Base-by-base conservation (phyloP, 345 rosid species). In the Crucihimalaya himalaica region DNA sequence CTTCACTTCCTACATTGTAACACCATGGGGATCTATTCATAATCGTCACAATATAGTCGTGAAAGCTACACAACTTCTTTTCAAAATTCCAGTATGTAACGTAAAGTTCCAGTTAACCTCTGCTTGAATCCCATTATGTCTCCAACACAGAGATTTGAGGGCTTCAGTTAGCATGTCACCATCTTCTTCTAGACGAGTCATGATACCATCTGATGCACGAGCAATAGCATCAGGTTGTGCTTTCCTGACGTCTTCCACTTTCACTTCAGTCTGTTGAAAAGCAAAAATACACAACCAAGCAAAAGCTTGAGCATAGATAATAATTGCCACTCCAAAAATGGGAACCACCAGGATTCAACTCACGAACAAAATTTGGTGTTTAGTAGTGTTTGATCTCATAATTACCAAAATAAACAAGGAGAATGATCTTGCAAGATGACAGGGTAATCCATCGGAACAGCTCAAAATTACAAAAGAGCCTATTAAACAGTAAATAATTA, bases 221-320 rank as follows among this genome's bases (percentile, higher is more conserved):
- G 96, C 96, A 76, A 91, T 80, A 18, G 83, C 87, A 89, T 94
- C 97, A 32, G 97, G 86, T 55, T 73, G 82, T 62, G 96, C 93
- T 71, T 77, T 86, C 75, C 82, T 81, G 63, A 82, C 84, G 53
- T 88, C 96, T 76, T 83, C 96, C 80, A 85, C 77, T 68, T 89
- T 93, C 51, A 91, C 89, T 72, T 58, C 29, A 62, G 77, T 83
- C 99, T 94, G 69, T 60, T 40, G 19, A 52, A 68, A 79, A 58
- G 42, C 29, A 71, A 68, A 67, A 56, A 52, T 4, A 65, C 70
- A 23, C 71, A 77, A 66, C 47, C 58, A 74, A 63, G 70, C 65
- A 83, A 46, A 43, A 60, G 48, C 66, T 53, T 46, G 52, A 70
- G 65, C 14, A 13, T 34, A 40, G 27, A 59, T 67, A 8, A 50